These are phyloP conservation scores for Pterulicium gracile DNA, from an alignment of 1,284 basidiomycete species.

Conservation along the genomic window DNA sequence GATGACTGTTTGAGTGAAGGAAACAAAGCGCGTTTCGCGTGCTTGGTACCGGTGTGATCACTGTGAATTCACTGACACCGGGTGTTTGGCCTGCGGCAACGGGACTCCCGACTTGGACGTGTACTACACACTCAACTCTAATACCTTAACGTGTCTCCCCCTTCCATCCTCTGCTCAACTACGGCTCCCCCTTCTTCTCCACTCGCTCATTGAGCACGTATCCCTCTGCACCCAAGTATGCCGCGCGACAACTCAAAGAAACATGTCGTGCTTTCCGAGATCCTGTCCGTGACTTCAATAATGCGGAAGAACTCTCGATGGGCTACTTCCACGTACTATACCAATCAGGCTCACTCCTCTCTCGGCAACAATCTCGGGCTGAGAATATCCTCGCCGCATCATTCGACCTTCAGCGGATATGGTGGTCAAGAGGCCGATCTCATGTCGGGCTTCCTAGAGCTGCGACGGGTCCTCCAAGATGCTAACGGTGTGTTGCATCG, in stretches of 20 bases:
- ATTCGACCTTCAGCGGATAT: slow-evolving; percentile 28
- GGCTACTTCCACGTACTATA: slow-evolving; percentile 60
- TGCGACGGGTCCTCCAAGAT: slow-evolving; percentile 69
- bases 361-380: slow-evolving; percentile 67
- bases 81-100: too few relatives aligned
- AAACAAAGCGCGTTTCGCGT: too few relatives aligned
- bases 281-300: slow-evolving; percentile 85
- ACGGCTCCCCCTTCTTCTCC: too few relatives aligned
- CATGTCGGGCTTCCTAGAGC: slow-evolving; percentile 82
- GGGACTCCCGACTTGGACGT: too few relatives aligned
- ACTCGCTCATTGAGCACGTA: too few relatives aligned
- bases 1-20: slow-evolving; percentile 20
- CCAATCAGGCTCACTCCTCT: slow-evolving; percentile 48
- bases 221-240: too few relatives aligned
- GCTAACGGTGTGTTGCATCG: slow-evolving; percentile 51
- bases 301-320: slow-evolving; percentile 97
- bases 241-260: too few relatives aligned
- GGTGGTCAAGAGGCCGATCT: slow-evolving; percentile 65
- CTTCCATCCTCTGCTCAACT: too few relatives aligned
- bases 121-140: too few relatives aligned
- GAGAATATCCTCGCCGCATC: slow-evolving; percentile 39
- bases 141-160: too few relatives aligned
- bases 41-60: too few relatives aligned
- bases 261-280: slow-evolving; percentile 82
- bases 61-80: too few relatives aligned